phyloP scores from a whole-genome alignment of 2,329 filamentous ascomycete species.

The Pseudogymnoascus sp. region DNA sequence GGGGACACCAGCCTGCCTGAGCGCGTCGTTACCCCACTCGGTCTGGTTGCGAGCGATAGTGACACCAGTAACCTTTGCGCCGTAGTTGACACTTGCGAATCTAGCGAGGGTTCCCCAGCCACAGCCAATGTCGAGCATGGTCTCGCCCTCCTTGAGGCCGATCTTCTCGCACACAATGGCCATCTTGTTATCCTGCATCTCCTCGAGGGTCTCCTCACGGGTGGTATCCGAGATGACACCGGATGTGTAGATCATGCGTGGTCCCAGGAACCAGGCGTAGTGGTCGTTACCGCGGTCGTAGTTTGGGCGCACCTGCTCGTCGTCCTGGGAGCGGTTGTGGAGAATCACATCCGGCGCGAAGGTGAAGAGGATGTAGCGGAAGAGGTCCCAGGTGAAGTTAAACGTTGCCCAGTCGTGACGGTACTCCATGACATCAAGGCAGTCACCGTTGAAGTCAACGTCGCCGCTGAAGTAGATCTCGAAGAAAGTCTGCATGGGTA shows the following conservation, averaged over 20 bases:
- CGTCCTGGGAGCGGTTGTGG: slow-evolving; percentile 25
- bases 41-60: slow-evolving; percentile 66
- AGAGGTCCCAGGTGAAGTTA: slow-evolving; percentile 25
- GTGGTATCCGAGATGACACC: slow-evolving; percentile 26
- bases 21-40: slow-evolving; percentile 61
- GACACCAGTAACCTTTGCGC: slow-evolving; percentile 66
- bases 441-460: slow-evolving; percentile 29
- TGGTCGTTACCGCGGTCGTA: slow-evolving; percentile 29
- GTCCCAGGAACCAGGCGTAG: slow-evolving; percentile 29
- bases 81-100: slow-evolving; percentile 64
- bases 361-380: slow-evolving; percentile 26
- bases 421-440: slow-evolving; percentile 28
- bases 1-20: slow-evolving; percentile 50
- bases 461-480: slow-evolving; percentile 27
- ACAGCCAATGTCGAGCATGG: slow-evolving; percentile 58
- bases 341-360: slow-evolving; percentile 25
- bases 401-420: slow-evolving; percentile 30
- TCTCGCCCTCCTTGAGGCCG: slow-evolving; percentile 50
- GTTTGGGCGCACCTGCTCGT: slow-evolving; percentile 27
- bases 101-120: slow-evolving; percentile 63
- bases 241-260: slow-evolving; percentile 29
- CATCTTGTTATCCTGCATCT: slow-evolving; percentile 44
- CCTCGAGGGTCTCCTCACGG: slow-evolving; percentile 27
- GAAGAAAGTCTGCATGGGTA: slow-evolving; percentile 24
- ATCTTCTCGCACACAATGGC: slow-evolving; percentile 62